Evolutionary conservation across 139 green algal species (phyloP).

Genomic region (Gonium pectorale): DNA sequence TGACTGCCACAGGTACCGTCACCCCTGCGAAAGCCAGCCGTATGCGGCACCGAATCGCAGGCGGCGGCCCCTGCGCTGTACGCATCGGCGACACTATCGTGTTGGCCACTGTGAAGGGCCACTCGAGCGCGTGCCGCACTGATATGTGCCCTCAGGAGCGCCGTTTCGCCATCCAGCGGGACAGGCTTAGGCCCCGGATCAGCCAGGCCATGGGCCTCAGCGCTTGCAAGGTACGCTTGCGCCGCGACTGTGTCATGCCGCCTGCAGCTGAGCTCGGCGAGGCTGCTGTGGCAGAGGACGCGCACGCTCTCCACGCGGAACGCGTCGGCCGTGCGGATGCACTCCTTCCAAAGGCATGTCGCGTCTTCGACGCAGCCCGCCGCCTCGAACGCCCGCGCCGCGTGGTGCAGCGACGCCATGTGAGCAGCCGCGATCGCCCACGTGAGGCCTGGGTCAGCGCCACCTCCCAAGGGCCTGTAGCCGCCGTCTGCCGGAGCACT

Average conservation of each 20-base stretch:
- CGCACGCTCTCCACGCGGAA: constrained; percentile 7
- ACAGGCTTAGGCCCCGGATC: too few relatives aligned
- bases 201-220: too few relatives aligned
- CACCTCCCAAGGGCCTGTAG: too few relatives aligned
- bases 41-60: neutral
- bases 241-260: neutral
- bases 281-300: constrained; percentile 3
- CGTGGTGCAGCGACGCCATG: constrained; percentile 58
- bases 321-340: neutral
- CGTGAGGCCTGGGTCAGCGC: neutral
- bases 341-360: constrained; percentile 59
- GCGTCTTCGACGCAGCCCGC: constrained; percentile 66
- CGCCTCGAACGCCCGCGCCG: constrained; percentile 62
- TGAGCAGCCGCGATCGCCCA: constrained; percentile 57
- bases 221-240: neutral
- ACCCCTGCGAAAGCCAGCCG: too few relatives aligned
- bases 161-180: too few relatives aligned
- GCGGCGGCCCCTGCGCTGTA: neutral
- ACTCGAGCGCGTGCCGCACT: neutral
- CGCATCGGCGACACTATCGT: neutral
- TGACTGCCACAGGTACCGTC: too few relatives aligned
- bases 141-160: neutral
- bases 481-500: neutral
- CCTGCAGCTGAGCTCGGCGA: neutral
- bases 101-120: neutral